Percentiles rank a stretch among this genome's conserved stretches.
Conservation (phyloP, 2,329 filamentous ascomycete species). For the Fusarium oxysporum region DNA sequence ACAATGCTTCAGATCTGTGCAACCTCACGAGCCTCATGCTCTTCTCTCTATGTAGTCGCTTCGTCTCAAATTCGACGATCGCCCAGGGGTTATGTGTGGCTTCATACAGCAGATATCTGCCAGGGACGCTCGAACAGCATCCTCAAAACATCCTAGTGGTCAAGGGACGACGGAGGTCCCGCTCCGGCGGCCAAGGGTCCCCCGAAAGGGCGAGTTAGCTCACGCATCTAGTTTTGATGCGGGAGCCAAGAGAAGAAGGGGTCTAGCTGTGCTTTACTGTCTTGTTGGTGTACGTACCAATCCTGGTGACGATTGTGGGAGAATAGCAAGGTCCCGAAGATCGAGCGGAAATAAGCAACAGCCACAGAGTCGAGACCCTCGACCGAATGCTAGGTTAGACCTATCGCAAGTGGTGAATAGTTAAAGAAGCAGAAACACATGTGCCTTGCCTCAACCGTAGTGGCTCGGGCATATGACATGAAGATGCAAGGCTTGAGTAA, state of each 20-base stretch:
- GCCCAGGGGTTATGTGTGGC: constrained; percentile 3
- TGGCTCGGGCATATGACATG: not conserved
- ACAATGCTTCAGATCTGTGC: constrained; percentile 24
- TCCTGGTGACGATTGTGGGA: constrained; percentile 16
- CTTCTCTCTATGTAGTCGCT: not conserved
- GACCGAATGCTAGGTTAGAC: not conserved
- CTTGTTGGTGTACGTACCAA: not conserved
- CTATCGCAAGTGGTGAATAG: not conserved
- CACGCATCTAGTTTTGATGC: not conserved
- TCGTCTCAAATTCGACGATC: not conserved
- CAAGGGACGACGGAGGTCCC: constrained; percentile 10
- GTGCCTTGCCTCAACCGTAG: not conserved
- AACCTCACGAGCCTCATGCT: constrained; percentile 16
- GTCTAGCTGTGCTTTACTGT: not conserved
- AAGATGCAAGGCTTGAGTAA: not conserved
- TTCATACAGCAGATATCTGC: not conserved
- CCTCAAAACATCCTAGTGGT: constrained; percentile 3
- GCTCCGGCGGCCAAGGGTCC: constrained; percentile 12
- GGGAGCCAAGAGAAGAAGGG: constrained; percentile 2
- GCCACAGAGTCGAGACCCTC: not conserved
- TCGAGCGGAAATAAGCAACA: constrained; percentile 15
- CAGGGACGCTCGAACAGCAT: constrained; percentile 4
- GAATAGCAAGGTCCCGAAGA: constrained; percentile 2
- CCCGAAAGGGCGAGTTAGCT: not conserved
- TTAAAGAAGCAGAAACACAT: not conserved